Base-by-base conservation (phyloP, 208 protist genomes). In the Acanthamoeba castellanii region DNA sequence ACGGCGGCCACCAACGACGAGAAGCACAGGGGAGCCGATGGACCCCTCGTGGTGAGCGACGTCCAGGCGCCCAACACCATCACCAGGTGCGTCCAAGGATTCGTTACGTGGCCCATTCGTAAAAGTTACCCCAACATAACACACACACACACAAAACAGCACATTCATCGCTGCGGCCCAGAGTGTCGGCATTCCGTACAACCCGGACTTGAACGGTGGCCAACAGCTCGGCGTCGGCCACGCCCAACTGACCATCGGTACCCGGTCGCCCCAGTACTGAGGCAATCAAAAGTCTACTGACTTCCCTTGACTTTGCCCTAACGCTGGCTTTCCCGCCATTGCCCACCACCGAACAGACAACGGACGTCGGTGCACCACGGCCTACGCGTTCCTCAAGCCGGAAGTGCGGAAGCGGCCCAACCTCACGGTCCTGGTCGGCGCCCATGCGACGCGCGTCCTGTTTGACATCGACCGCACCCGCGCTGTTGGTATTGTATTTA, bases 131-230 rank as follows among this genome's bases (percentile, higher is more conserved):
- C 3, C 37, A 37, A 37, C 37, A 37, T 3, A 37, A 32, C 7
- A 55, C 9, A 9, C 27, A 16, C 37, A 9, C 18, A 9, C 55
- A 22, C 25, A 6, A 1, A 16, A 18, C 89, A 94, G 89, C n/a
- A 64, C 47, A 3, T 94, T 57, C 61, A 61, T 90, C 30, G 55
- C 50, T 37, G 84, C 55, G 7, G 84, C 84, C 5, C 50, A 70
- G 50, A 90, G 84, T 20, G 32, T 90, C 30, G 89, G 89, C 18
- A 94, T 94, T 57, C 89, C 89, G 6, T 94, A 52, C 78, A 94
- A 94, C 45, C 20, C 37, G 6, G 92, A 94, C 27, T 27, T 57
- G 74, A 94, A 94, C 42, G 92, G 74, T 6, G n/a, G 22, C 9
- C 13, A 42, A 1, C 70, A 89, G 30, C 34, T 89, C 27, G 92